Evolutionary conservation across 371 early-diverging fungal species (phyloP).

Genomic region (Phascolomyces articulosus): DNA sequence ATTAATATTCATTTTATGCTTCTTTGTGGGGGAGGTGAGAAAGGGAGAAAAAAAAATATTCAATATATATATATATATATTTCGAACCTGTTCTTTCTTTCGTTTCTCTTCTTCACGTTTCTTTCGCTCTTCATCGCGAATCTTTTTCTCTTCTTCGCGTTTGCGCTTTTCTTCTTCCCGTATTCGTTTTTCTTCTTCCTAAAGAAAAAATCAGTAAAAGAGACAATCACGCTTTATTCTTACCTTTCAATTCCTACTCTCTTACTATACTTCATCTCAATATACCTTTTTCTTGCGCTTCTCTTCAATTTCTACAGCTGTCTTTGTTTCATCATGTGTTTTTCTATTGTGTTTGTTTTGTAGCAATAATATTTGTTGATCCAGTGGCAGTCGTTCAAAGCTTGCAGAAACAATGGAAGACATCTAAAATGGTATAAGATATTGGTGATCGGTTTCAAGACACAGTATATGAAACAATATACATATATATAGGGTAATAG

Average conservation of each 20-base stretch:
- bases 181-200: constrained; percentile 20
- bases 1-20: neutral
- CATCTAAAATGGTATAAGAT: constrained; percentile 17
- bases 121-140: constrained; percentile 41
- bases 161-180: constrained; percentile 20
- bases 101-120: constrained; percentile 43
- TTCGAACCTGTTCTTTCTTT: constrained; percentile 36
- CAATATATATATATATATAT: no score
- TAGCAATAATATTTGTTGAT: constrained; percentile 22
- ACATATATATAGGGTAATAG: no score
- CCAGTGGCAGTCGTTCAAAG: constrained; percentile 14
- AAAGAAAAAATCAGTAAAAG: no score
- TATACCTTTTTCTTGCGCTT: constrained; percentile 24
- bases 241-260: neutral
- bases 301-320: constrained; percentile 21
- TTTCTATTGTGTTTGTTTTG: constrained; percentile 19
- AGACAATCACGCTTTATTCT: neutral
- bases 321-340: constrained; percentile 15
- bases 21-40: no score
- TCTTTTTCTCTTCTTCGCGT: constrained; percentile 21
- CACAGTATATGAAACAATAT: no score
- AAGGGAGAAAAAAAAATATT: no score
- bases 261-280: constrained; percentile 3
- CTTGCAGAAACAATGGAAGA: constrained; percentile 13
- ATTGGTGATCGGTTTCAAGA: neutral